Base-by-base conservation (phyloP, 495 filamentous ascomycete genomes). In the Immersiella caudata region DNA sequence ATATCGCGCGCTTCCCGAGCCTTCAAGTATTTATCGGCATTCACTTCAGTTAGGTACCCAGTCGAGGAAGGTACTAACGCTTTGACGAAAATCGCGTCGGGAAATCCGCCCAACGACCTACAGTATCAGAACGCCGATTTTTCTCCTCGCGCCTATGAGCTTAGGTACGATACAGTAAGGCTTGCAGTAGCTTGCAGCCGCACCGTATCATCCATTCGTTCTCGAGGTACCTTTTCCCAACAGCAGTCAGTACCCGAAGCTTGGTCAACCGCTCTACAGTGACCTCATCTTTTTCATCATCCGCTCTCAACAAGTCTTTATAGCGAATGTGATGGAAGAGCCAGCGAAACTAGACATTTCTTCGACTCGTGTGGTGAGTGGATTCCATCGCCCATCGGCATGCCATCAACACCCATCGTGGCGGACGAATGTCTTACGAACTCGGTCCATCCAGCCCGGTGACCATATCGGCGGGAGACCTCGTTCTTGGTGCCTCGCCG, bases 101-200 rank as follows among this genome's bases (percentile, higher is more conserved):
- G 14, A 22, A 55, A n/a, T 55, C 21, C 52, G 7, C 52, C 52
- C 52, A 26, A 55, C 24, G 2, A 7, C n/a, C n/a, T n/a, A n/a
- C 6, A 14, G 7, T 22, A 22, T 55, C 52, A 22, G 21, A 55
- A 55, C 3, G 52, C 52, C 40, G 40, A 46, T 14, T 46, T 46
- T 46, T 46, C 40, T 46, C 40, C 40, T 46, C 11, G 16, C 2
- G 5, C 4, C 40, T 18, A 46, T 33, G 8, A 33, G 29, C 29
- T 33, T 33, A 33, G 29, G 29, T 33, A 33, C 9, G 40, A 14
- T 46, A 46, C 40, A 46, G 40, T 46, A 46, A 46, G 16, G 25
- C 21, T 1, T 55, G 52, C 52, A 55, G 52, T 55, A 55, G 52
- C 52, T 55, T 26, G 52, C 52, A 55, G 52, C 52, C 52, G 20